Percentiles rank a stretch among this genome's conserved stretches.
phyloP scores from a whole-genome alignment of 192 early-diverging fungal genomes.

The Cetraspora pellucida region DNA sequence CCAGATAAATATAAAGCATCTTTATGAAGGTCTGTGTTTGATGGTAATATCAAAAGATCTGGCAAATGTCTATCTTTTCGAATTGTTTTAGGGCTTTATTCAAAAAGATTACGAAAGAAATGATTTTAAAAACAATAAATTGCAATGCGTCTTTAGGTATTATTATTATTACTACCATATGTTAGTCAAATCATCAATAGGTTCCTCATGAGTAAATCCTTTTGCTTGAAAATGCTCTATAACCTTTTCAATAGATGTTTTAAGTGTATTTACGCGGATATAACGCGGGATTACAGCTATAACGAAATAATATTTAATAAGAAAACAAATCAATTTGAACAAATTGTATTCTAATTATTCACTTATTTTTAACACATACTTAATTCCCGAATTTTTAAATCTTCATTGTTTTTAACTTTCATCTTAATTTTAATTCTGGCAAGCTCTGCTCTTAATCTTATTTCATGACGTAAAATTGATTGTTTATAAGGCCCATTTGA shows the following conservation, averaged over 20 bases:
- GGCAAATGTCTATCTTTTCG: conserved; percentile 73
- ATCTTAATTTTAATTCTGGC: conserved; percentile 75
- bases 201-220: conserved; percentile 57
- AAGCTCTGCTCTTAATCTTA: conserved; percentile 73
- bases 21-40: conserved; percentile 86
- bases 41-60: conserved; percentile 84
- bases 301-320: not conserved
- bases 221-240: conserved; percentile 61
- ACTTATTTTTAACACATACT: conserved; percentile 48
- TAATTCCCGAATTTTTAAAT: conserved; percentile 61
- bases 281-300: conserved; percentile 76
- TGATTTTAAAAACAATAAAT: not conserved
- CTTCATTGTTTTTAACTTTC: conserved; percentile 64
- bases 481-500: conserved; percentile 63
- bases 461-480: conserved; percentile 67
- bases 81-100: conserved; percentile 45
- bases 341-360: not conserved
- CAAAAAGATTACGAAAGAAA: conserved; percentile 31
- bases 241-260: conserved; percentile 68
- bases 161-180: conserved; percentile 35
- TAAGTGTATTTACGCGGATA: conserved; percentile 86
- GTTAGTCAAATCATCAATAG: conserved; percentile 27
- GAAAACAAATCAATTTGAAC: not conserved
- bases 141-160: not conserved
- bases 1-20: conserved; percentile 76